Percentiles rank a stretch among this genome's conserved stretches.
Evolutionary conservation across 352 stramenopile species (phyloP).

Genomic region (Globisporangium nodosum): DNA sequence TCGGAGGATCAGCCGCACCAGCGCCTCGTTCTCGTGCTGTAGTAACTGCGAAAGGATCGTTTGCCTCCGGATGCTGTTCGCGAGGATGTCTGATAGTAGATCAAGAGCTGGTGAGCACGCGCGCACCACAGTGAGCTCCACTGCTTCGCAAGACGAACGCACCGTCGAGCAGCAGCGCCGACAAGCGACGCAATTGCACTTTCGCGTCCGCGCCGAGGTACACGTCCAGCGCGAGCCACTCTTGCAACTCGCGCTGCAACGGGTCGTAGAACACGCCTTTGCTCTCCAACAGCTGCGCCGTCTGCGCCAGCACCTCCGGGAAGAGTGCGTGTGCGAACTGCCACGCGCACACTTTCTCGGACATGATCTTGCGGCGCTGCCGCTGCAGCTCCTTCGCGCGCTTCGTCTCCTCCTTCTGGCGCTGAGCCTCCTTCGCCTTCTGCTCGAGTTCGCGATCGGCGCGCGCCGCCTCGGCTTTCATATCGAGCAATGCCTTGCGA

Average conservation of each 20-base stretch:
- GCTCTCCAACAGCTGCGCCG: slow-evolving; percentile 24
- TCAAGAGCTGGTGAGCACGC: background rate
- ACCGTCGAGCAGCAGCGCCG: slow-evolving; percentile 42
- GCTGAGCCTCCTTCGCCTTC: slow-evolving; percentile 41
- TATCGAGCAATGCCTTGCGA: slow-evolving; percentile 29
- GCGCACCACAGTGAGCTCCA: background rate
- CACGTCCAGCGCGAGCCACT: slow-evolving; percentile 39
- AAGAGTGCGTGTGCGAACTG: slow-evolving; percentile 48
- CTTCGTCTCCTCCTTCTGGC: slow-evolving; percentile 43
- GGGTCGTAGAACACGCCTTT: slow-evolving; percentile 70
- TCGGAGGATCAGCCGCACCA: slow-evolving; percentile 42
- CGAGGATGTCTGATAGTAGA: slow-evolving; percentile 31
- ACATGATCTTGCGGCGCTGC: slow-evolving; percentile 33
- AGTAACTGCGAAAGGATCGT: slow-evolving; percentile 39
- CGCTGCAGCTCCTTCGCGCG: slow-evolving; percentile 35
- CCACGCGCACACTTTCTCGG: slow-evolving; percentile 54
- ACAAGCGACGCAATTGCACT: slow-evolving; percentile 29
- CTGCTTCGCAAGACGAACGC: background rate
- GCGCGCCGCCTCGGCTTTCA: slow-evolving; percentile 36
- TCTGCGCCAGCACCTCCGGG: slow-evolving; percentile 25
- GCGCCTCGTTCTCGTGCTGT: slow-evolving; percentile 33
- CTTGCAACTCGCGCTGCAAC: slow-evolving; percentile 34
- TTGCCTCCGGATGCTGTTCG: slow-evolving; percentile 36
- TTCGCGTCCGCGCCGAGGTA: slow-evolving; percentile 39
- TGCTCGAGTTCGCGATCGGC: slow-evolving; percentile 45